Percentiles rank a stretch among this genome's conserved stretches.
phyloP scores from a whole-genome alignment of 1,284 basidiomycete species.

The Trichosporon sp. region DNA sequence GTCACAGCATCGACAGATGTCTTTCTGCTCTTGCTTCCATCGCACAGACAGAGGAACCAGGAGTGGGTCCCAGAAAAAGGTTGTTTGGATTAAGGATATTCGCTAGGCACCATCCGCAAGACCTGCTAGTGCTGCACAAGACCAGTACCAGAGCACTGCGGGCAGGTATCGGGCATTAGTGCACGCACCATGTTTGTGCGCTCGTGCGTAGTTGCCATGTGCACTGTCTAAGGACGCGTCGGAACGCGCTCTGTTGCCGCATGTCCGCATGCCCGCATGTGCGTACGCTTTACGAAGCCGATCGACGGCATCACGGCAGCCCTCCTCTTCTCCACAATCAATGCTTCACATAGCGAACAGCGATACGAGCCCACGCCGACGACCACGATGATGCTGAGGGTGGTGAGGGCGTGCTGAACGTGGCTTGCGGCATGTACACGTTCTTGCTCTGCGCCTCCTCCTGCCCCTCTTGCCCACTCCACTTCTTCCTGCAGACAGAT shows the following conservation, averaged over 20 bases:
- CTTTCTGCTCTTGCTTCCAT: no score
- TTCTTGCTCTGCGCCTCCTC: no score
- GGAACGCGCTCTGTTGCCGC: no score
- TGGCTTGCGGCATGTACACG: neutral
- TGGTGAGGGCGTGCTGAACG: neutral
- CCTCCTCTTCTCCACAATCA: neutral
- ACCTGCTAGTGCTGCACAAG: no score
- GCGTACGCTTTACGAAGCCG: neutral
- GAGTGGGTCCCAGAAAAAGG: constrained; percentile 6
- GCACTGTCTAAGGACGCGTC: no score
- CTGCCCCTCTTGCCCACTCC: neutral
- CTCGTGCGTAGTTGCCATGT: no score
- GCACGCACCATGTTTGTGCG: neutral
- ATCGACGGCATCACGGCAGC: neutral
- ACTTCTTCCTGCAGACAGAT: no score
- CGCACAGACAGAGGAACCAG: neutral
- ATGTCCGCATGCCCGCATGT: neutral
- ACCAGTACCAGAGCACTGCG: no score
- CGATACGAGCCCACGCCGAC: neutral
- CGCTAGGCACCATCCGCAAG: neutral
- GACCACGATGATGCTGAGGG: neutral
- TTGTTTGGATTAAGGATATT: constrained; percentile 10
- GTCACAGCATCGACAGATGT: neutral
- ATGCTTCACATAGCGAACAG: neutral
- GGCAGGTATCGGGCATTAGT: neutral